A percentile compares a stretch with the other conserved stretches of the same genome.
phyloP scores from a whole-genome alignment of 768 basidiomycete genomes.

The Antrodiella citrinella region DNA sequence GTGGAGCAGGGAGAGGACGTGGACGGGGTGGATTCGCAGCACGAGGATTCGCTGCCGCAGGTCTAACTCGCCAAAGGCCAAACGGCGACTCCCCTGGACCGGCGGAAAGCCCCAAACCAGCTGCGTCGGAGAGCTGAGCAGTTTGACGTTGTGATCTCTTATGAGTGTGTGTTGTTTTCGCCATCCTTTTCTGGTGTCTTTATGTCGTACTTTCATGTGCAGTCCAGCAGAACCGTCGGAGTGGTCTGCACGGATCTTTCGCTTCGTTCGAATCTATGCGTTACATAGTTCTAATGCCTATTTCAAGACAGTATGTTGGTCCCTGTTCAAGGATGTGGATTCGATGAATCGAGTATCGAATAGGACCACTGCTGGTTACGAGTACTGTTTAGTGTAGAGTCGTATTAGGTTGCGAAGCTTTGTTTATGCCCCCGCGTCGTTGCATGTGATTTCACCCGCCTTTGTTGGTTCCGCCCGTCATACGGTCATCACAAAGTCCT shows the following conservation, averaged over 20 bases:
- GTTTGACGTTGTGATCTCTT: not conserved
- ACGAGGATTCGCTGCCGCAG: conserved; percentile 62
- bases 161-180: not conserved
- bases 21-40: conserved; percentile 51
- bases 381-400: no score
- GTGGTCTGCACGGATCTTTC: not conserved
- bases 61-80: conserved; percentile 35
- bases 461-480: no score
- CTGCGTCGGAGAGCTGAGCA: not conserved
- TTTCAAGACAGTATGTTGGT: not conserved
- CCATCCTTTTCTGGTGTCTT: not conserved
- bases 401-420: no score
- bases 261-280: not conserved
- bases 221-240: not conserved
- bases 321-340: not conserved
- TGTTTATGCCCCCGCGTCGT: no score
- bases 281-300: not conserved
- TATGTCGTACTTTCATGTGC: not conserved
- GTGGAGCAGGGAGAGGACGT: conserved; percentile 39
- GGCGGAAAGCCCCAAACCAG: conserved; percentile 2
- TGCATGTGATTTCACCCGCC: no score
- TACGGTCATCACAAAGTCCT: no score
- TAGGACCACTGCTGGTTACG: not conserved
- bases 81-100: conserved; percentile 22
- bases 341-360: no score